Percentiles rank a stretch among this genome's conserved stretches.
phyloP scores from a whole-genome alignment of 306 rosid species.

The Vachellia collinsii region DNA sequence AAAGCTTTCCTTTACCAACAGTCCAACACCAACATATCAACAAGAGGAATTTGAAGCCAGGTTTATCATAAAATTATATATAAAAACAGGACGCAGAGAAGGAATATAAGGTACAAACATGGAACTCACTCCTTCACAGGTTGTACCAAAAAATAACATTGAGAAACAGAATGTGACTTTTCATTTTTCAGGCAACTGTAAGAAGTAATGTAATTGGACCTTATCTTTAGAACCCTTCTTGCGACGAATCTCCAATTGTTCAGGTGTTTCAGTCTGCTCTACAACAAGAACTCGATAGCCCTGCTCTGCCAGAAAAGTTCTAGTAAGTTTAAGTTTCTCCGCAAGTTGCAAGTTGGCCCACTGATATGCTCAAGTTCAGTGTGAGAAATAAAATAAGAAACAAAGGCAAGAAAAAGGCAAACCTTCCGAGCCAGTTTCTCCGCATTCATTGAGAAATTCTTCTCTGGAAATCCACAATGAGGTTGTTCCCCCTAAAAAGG shows the following conservation, averaged over 20 bases:
- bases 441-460: conserved; percentile 75
- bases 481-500: conserved; percentile 90
- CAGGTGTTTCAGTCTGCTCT: conserved; percentile 99
- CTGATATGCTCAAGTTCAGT: conserved; percentile 18
- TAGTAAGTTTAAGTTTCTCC: conserved; percentile 51
- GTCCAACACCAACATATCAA: not conserved
- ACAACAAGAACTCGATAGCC: conserved; percentile 93
- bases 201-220: conserved; percentile 45
- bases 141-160: not conserved
- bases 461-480: conserved; percentile 98
- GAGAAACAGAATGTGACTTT: conserved; percentile 25
- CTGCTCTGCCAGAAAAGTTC: conserved; percentile 50
- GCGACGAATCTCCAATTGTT: conserved; percentile 85
- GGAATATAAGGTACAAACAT: not conserved
- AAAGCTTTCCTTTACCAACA: conserved; percentile 26
- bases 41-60: conserved; percentile 1
- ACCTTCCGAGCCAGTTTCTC: conserved; percentile 96
- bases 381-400: conserved; percentile 5
- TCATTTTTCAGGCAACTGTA: not conserved
- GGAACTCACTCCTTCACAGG: not conserved
- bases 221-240: conserved; percentile 91
- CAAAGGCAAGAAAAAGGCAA: conserved; percentile 40
- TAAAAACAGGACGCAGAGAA: conserved; percentile 7
- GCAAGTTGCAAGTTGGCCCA: conserved; percentile 26
- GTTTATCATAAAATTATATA: conserved; percentile 2